phyloP scores from a whole-genome alignment of 495 filamentous ascomycete species.

The Neurospora africana region DNA sequence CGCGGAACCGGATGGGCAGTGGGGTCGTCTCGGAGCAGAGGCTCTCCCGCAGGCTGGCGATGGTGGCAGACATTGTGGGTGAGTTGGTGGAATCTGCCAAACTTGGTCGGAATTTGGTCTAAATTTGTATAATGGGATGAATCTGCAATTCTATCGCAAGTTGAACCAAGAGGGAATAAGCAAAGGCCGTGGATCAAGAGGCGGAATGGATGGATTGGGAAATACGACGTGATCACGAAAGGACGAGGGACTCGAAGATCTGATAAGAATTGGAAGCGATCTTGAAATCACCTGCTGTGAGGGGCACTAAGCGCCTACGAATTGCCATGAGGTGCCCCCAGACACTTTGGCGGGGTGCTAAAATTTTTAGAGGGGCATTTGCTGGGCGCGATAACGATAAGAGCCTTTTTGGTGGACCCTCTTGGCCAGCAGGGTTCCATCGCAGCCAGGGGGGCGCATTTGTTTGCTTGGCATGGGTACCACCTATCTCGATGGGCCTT shows the following conservation, averaged over 20 bases:
- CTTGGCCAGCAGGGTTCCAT: neutral
- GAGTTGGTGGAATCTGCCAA: neutral
- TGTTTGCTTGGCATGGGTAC: neutral
- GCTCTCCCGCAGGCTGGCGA: slow-evolving; percentile 59
- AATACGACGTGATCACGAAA: neutral
- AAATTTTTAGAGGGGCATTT: slow-evolving; percentile 10
- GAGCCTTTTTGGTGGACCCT: neutral
- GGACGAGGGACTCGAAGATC: neutral
- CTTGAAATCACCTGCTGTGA: neutral
- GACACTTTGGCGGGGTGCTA: neutral
- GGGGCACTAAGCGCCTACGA: neutral
- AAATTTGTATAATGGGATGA: neutral
- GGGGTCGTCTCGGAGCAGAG: slow-evolving; percentile 69
- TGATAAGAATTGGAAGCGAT: neutral
- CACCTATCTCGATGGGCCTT: neutral
- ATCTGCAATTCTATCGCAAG: neutral
- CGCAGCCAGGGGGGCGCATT: neutral
- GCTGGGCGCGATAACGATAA: slow-evolving; percentile 3
- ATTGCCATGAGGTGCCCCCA: neutral
- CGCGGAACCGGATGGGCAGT: slow-evolving; percentile 85
- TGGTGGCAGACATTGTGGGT: slow-evolving; percentile 15
- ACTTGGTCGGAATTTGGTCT: neutral
- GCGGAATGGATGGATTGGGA: slow-evolving; percentile 7
- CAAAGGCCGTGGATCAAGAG: slow-evolving; percentile 6
- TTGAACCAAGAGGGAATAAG: neutral